Conservation (phyloP, 2,329 filamentous ascomycete species). For the Talaromyces sp. region DNA sequence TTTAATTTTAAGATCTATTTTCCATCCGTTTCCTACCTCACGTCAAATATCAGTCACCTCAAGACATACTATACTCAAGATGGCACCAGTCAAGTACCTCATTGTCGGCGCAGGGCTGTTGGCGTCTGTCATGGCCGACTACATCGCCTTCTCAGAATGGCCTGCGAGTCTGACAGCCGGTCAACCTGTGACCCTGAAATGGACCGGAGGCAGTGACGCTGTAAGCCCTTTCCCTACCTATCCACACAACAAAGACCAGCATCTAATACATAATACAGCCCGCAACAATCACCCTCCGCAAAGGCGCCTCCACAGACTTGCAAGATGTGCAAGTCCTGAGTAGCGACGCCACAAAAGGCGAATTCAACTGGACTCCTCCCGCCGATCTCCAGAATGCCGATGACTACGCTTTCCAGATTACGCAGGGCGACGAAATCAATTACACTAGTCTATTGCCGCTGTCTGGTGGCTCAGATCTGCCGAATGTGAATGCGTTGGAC, state of each 20-base stretch:
- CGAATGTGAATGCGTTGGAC: background rate
- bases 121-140: constrained; percentile 46
- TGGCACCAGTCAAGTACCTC: constrained; percentile 52
- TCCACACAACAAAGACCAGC: background rate
- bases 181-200: constrained; percentile 48
- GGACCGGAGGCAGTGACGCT: constrained; percentile 42
- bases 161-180: constrained; percentile 49
- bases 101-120: constrained; percentile 46
- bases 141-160: constrained; percentile 52
- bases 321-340: constrained; percentile 50
- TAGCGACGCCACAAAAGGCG: constrained; percentile 43
- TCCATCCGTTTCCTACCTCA: background rate
- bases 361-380: constrained; percentile 52
- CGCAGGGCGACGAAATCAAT: constrained; percentile 51
- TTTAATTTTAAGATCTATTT: too few relatives aligned
- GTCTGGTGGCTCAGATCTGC: constrained; percentile 30
- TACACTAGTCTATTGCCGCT: constrained; percentile 54
- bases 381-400: constrained; percentile 40
- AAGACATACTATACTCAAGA: constrained; percentile 30
- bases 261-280: constrained; percentile 26
- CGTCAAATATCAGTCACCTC: background rate
- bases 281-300: constrained; percentile 55
- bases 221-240: constrained; percentile 25
- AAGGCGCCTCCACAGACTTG: constrained; percentile 51
- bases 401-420: constrained; percentile 60